Conservation (phyloP, 2,329 filamentous ascomycete species). For the Gnomoniopsis smithogilvyi region DNA sequence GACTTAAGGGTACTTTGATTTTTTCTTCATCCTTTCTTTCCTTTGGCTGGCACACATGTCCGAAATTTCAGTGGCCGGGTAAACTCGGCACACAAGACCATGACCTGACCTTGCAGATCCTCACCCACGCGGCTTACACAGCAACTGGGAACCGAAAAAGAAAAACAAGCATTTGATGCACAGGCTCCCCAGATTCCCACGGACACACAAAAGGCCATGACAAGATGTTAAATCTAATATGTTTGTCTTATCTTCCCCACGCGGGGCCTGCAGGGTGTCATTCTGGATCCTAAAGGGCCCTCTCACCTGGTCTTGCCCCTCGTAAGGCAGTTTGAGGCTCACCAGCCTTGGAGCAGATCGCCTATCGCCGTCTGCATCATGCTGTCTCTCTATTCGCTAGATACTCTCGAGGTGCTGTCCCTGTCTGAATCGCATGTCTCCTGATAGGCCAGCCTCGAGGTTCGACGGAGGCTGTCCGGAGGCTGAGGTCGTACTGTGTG, state of each 20-base stretch:
- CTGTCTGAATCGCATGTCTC: slow-evolving; percentile 4
- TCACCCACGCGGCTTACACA: too few relatives aligned
- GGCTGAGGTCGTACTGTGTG: too few relatives aligned
- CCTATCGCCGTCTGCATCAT: slow-evolving; percentile 12
- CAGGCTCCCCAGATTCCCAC: neutral
- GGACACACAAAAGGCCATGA: slow-evolving; percentile 11
- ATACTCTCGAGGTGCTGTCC: neutral
- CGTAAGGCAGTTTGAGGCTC: too few relatives aligned
- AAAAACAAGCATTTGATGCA: neutral
- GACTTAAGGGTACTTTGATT: slow-evolving; percentile 6
- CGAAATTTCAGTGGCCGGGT: neutral
- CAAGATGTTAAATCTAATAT: slow-evolving; percentile 19
- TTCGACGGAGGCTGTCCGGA: neutral
- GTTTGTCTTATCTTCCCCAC: slow-evolving; percentile 16
- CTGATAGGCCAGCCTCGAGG: neutral
- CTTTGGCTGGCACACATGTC: neutral
- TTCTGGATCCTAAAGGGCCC: neutral
- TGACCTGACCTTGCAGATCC: neutral
- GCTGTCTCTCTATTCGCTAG: neutral
- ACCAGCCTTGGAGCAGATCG: slow-evolving; percentile 7
- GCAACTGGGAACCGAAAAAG: too few relatives aligned
- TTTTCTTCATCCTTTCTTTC: neutral
- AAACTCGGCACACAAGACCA: neutral
- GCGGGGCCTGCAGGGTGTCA: slow-evolving; percentile 9
- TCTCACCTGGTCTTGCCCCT: too few relatives aligned